Evolutionary conservation across 2,329 filamentous ascomycete species (phyloP).

Genomic region (Penicillium glabrum): DNA sequence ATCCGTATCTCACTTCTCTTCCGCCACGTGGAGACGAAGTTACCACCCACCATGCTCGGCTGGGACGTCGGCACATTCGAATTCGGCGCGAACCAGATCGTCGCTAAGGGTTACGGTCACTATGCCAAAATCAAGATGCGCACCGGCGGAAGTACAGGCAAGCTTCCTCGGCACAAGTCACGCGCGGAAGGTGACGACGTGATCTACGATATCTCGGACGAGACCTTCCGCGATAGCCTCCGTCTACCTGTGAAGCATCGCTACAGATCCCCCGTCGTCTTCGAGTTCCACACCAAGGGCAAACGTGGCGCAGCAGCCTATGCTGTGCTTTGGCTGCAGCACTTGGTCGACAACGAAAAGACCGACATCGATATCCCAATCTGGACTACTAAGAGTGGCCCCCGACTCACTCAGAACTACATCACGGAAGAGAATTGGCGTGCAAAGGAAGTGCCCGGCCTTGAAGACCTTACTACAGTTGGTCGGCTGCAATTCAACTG

Average conservation of each 20-base stretch:
- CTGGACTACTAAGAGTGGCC: constrained; percentile 75
- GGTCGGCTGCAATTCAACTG: constrained; percentile 78
- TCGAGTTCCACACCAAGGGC: constrained; percentile 74
- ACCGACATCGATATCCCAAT: constrained; percentile 82
- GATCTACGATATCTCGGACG: constrained; percentile 57
- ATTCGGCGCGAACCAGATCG: constrained; percentile 71
- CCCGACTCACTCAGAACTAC: constrained; percentile 85
- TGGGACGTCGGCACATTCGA: constrained; percentile 97
- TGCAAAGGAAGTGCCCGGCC: constrained; percentile 62
- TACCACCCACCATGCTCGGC: constrained; percentile 82
- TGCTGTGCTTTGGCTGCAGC: constrained; percentile 81
- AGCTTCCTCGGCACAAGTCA: constrained; percentile 65
- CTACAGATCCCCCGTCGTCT: constrained; percentile 84
- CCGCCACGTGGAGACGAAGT: constrained; percentile 79
- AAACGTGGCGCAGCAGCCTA: constrained; percentile 73
- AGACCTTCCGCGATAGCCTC: constrained; percentile 55
- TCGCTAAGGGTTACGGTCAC: constrained; percentile 62
- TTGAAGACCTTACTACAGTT: constrained; percentile 74
- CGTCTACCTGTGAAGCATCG: constrained; percentile 86
- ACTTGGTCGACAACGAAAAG: constrained; percentile 77
- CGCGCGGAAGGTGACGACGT: constrained; percentile 59
- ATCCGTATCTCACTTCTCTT: constrained; percentile 87
- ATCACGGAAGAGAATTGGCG: constrained; percentile 76
- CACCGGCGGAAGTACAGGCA: constrained; percentile 80
- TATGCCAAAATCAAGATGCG: constrained; percentile 70